Conservation (phyloP, 352 stramenopile genomes). For the Pythium monospermum region DNA sequence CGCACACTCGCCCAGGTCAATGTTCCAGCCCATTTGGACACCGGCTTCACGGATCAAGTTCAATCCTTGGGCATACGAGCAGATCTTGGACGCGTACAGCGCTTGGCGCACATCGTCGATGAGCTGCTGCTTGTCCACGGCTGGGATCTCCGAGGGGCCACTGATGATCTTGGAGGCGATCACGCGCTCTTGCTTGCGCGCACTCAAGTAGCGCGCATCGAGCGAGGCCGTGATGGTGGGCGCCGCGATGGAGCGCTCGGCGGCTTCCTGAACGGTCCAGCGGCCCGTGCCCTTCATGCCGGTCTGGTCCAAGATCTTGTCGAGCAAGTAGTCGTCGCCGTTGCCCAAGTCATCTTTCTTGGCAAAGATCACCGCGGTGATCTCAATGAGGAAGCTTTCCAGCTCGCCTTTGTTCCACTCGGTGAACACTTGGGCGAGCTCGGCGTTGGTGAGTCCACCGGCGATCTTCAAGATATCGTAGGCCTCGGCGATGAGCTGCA, state of each 20-base stretch:
- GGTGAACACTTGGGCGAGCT: constrained; percentile 91
- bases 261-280: constrained; percentile 95
- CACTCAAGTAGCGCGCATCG: constrained; percentile 95
- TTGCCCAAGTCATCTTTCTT: constrained; percentile 95
- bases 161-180: constrained; percentile 91
- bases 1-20: constrained; percentile 95
- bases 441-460: constrained; percentile 86
- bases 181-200: constrained; percentile 94
- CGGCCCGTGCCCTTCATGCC: constrained; percentile 98
- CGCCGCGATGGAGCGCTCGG: constrained; percentile 94
- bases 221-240: constrained; percentile 97
- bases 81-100: constrained; percentile 98
- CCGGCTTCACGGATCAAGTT: constrained; percentile 94
- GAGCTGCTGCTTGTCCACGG: constrained; percentile 92
- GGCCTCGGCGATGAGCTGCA: constrained; percentile 98
- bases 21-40: constrained; percentile 95
- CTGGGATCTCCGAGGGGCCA: constrained; percentile 91
- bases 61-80: constrained; percentile 96
- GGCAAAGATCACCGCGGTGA: constrained; percentile 95
- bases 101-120: constrained; percentile 96
- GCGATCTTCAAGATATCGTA: constrained; percentile 97
- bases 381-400: constrained; percentile 98
- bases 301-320: constrained; percentile 98
- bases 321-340: constrained; percentile 83
- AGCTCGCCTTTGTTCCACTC: constrained; percentile 98